phyloP scores from a whole-genome alignment of 495 filamentous ascomycete genomes.

The Penicillium coprophilum region DNA sequence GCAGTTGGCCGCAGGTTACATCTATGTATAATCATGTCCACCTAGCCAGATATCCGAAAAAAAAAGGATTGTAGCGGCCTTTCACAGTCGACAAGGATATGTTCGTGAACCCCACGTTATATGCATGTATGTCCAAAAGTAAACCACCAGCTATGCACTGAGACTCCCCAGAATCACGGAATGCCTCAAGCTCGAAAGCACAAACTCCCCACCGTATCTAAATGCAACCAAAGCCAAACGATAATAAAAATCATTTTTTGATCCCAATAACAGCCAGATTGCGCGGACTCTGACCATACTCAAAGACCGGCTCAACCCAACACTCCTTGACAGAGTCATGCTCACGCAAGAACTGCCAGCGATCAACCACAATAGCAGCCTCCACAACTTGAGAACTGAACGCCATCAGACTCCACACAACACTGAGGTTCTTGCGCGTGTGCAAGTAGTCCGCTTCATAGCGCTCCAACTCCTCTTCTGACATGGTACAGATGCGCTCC shows the following conservation, averaged over 20 bases:
- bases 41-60: no score
- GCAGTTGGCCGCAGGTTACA: no score
- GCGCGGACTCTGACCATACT: conserved; percentile 81
- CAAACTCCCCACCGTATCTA: conserved; percentile 10
- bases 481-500: conserved; percentile 60
- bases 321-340: conserved; percentile 62
- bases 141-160: not conserved
- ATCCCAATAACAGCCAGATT: conserved; percentile 89
- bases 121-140: not conserved
- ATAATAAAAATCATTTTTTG: conserved; percentile 54
- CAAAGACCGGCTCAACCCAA: conserved; percentile 94
- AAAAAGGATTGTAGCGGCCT: no score
- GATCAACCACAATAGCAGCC: conserved; percentile 84
- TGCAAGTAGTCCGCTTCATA: conserved; percentile 64
- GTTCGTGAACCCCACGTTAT: not conserved
- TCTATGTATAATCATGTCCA: no score
- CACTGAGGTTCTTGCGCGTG: conserved; percentile 78
- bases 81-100: not conserved
- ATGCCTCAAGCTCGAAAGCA: conserved; percentile 1
- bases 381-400: conserved; percentile 88
- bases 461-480: conserved; percentile 66
- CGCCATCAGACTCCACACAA: conserved; percentile 92
- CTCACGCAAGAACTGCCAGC: conserved; percentile 86
- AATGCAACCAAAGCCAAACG: conserved; percentile 2
- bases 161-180: not conserved